Evolutionary conservation across 441 rosid genomes (phyloP), one percentile per base, ranked within the genome.

Genomic region (Bruguiera hainesii): DNA sequence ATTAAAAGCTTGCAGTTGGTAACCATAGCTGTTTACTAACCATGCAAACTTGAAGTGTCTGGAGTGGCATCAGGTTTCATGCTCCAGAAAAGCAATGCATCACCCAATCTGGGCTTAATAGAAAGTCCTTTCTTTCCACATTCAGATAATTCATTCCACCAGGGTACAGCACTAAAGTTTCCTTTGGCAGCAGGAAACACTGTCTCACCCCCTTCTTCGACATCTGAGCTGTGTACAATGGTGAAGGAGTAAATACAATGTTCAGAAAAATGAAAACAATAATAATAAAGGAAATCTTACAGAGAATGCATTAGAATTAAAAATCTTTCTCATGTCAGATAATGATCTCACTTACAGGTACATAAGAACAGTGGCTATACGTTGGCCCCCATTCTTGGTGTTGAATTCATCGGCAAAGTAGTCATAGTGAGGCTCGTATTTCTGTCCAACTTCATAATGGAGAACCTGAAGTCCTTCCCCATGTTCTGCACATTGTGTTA

Each of bases 171-270:
- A 73, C 86, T 91, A 61, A 76, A 25, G 75, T 90, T 92, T 75
- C 87, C 87, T 67, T 77, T 82, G 74, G 97, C 95, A 58, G 75
- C 68, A 66, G 99, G 97, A 74, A 95, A 95, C 67, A 92, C 84
- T 0, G 99, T 92, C 80, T 95, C 98, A 26, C 99, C 99, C 30
- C 98, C 99, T 89, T 95, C 96, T 81, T 92, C 99, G 69, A 90
- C 97, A 79, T 95, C 98, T 42, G 98, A 95, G 73, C 97, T 95
- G 86, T 70, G 73, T 18, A 56, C 52, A 53, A 26, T 67, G 42
- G 57, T 57, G 66, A 64, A 71, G 25, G 37, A 35, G 61, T 48
- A 33, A 49, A 56, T 23, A 35, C 20, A 28, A 51, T 9, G 50
- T 13, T 42, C 18, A 26, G 7, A 3, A 55, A 53, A 20, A 55